These are phyloP conservation scores for Epichloe sibirici DNA, from an alignment of 2,329 filamentous ascomycete species.

Conservation along the genomic window DNA sequence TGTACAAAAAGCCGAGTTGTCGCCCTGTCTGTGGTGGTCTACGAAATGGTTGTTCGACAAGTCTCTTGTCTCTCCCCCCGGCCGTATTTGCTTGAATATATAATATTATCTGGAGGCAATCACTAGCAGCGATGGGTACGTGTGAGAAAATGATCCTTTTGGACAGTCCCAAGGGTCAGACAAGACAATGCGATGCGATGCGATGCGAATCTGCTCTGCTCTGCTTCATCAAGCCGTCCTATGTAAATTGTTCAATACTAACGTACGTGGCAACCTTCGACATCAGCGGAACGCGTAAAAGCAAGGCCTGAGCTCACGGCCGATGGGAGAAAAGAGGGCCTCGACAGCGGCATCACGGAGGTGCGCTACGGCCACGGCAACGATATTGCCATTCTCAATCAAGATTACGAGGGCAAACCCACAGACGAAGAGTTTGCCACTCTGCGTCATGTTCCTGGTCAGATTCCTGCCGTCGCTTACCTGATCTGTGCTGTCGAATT, in stretches of 20 bases:
- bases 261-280: not conserved
- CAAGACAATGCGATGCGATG: too few relatives aligned
- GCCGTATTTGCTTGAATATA: not conserved
- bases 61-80: not conserved
- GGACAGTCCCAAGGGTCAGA: too few relatives aligned
- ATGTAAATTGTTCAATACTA: not conserved
- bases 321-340: not conserved
- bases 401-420: conserved; percentile 28
- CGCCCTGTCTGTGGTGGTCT: not conserved
- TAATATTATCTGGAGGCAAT: not conserved
- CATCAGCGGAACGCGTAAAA: not conserved
- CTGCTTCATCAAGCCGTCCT: not conserved
- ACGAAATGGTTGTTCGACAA: not conserved
- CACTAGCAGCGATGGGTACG: not conserved
- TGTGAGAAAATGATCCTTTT: not conserved
- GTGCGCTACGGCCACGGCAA: not conserved
- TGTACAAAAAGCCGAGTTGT: not conserved
- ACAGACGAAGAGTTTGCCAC: conserved; percentile 41
- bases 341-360: not conserved
- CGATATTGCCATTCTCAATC: conserved; percentile 8
- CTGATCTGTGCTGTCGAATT: conserved; percentile 47
- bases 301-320: too few relatives aligned
- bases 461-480: conserved; percentile 40
- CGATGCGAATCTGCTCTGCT: too few relatives aligned
- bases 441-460: conserved; percentile 39